Conservation (phyloP, 2,329 filamentous ascomycete genomes). For the Lachnellula suecica region DNA sequence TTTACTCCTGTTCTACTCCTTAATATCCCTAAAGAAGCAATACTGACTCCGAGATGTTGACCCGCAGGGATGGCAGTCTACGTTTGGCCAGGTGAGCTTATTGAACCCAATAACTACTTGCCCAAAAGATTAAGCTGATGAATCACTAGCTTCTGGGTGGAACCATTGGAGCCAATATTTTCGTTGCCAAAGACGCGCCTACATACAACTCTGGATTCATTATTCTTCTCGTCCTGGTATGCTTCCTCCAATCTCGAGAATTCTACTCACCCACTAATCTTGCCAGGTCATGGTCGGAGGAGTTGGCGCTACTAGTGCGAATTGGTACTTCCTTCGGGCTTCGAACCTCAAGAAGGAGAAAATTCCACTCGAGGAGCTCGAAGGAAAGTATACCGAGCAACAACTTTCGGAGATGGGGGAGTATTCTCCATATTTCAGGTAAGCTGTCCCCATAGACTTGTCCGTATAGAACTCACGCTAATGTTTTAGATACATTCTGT, state of each 20-base stretch:
- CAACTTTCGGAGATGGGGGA: constrained; percentile 36
- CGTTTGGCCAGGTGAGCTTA: constrained; percentile 28
- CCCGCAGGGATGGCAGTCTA: constrained; percentile 32
- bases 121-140: not conserved
- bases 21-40: too few relatives aligned
- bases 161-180: constrained; percentile 13
- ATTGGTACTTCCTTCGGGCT: constrained; percentile 13
- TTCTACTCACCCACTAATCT: not conserved
- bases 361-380: constrained; percentile 49
- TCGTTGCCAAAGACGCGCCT: constrained; percentile 29
- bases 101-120: constrained; percentile 15
- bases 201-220: constrained; percentile 37
- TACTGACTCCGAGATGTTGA: too few relatives aligned
- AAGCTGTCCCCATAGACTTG: too few relatives aligned
- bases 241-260: constrained; percentile 30
- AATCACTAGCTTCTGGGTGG: constrained; percentile 2
- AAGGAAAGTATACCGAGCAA: constrained; percentile 36
- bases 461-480: too few relatives aligned
- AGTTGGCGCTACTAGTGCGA: constrained; percentile 9
- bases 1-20: too few relatives aligned
- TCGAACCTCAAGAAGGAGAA: constrained; percentile 26
- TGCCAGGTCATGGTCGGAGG: constrained; percentile 23
- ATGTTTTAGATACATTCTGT: too few relatives aligned
- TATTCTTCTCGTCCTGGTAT: constrained; percentile 36
- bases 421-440: constrained; percentile 35